Evolutionary conservation across 306 rosid species (phyloP).

Genomic region (Quercus agrifolia): DNA sequence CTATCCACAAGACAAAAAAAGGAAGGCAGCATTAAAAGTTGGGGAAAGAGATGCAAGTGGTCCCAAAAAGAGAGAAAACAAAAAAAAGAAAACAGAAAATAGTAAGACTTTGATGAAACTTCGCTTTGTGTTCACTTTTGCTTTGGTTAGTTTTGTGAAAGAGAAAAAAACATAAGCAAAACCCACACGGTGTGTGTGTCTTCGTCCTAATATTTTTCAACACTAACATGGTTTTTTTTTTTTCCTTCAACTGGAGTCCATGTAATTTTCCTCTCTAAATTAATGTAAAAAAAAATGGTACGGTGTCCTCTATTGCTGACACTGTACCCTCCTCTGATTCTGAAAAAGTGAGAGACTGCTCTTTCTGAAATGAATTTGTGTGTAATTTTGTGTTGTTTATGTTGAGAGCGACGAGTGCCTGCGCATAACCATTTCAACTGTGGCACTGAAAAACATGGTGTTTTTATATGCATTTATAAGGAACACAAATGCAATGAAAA

Average conservation of each 20-base stretch:
- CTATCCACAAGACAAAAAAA: constrained; percentile 25
- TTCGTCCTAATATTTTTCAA: background rate
- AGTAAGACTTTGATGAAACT: constrained; percentile 14
- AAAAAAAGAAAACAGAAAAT: background rate
- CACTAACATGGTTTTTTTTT: background rate
- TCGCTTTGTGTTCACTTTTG: constrained; percentile 7
- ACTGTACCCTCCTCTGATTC: constrained; percentile 20
- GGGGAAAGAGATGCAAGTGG: constrained; percentile 45
- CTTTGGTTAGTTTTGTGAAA: constrained; percentile 32
- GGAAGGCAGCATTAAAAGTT: constrained; percentile 40
- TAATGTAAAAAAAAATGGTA: constrained; percentile 32
- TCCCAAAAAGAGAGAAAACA: constrained; percentile 3
- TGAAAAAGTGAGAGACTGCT: constrained; percentile 24
- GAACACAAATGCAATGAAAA: constrained; percentile 58
- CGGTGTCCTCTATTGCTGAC: constrained; percentile 26
- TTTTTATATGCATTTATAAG: constrained; percentile 39
- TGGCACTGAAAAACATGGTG: constrained; percentile 97
- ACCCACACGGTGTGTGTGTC: constrained; percentile 13
- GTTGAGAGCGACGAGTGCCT: constrained; percentile 76
- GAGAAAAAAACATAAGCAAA: constrained; percentile 19
- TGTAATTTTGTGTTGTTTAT: constrained; percentile 28
- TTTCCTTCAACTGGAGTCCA: background rate
- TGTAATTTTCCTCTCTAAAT: constrained; percentile 9
- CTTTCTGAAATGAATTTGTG: constrained; percentile 8
- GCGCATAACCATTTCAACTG: constrained; percentile 53